Conservation (phyloP, 148 eudicot genomes). For the Vaccinium vitisidaea region DNA sequence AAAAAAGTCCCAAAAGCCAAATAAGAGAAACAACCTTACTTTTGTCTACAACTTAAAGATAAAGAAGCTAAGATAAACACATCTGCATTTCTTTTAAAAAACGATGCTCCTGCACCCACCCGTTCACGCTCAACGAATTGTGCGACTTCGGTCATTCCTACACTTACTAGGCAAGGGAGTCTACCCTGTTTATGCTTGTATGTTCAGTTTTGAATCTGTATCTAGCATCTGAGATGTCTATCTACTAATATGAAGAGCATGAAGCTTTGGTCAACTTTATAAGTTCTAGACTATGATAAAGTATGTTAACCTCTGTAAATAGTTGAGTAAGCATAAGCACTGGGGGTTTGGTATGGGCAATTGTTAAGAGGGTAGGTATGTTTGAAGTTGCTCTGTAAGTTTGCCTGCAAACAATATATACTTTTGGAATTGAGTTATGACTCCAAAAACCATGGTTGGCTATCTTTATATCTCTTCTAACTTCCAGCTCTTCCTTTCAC, state of each 20-base stretch:
- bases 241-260: background rate
- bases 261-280: background rate
- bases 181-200: background rate
- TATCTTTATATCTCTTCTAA: background rate
- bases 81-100: no score
- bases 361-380: background rate
- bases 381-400: background rate
- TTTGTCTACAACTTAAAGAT: no score
- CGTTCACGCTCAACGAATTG: no score
- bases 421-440: background rate
- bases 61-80: no score
- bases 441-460: background rate
- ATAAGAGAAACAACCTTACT: no score
- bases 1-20: no score
- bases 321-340: background rate
- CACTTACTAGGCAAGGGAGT: background rate
- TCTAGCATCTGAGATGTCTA: constrained; percentile 10
- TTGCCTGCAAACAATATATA: background rate
- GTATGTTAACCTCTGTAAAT: background rate
- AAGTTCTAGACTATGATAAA: background rate
- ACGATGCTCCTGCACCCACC: no score
- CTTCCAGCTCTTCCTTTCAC: background rate
- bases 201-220: background rate
- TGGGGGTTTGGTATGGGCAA: background rate
- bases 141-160: background rate